phyloP scores from a whole-genome alignment of 441 rosid genomes.

The Populus tomentosa region DNA sequence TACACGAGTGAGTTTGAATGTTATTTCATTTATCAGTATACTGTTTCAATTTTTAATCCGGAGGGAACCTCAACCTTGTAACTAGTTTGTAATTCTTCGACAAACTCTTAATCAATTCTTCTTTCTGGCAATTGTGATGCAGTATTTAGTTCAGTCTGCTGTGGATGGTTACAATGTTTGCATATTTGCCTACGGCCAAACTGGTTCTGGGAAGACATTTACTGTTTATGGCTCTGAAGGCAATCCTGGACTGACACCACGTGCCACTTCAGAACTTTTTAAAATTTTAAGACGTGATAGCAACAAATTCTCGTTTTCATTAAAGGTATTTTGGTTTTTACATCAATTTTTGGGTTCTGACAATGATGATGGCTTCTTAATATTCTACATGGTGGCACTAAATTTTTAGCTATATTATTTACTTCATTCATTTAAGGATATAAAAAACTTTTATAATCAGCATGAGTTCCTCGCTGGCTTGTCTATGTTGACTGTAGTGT shows the following conservation, averaged over 20 bases:
- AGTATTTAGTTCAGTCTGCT: conserved; percentile 95
- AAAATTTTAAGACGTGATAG: conserved; percentile 65
- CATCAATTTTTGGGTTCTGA: not conserved
- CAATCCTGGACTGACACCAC: conserved; percentile 84
- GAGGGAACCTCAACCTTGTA: not conserved
- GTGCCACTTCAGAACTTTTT: conserved; percentile 81
- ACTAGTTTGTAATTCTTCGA: conserved; percentile 2
- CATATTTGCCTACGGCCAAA: conserved; percentile 98
- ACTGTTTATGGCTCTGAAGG: conserved; percentile 76
- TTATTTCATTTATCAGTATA: no score
- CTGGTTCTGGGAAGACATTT: conserved; percentile 97
- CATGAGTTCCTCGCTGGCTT: not conserved
- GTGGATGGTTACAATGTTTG: conserved; percentile 95
- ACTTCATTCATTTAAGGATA: not conserved
- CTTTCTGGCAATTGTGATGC: conserved; percentile 20
- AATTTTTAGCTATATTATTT: not conserved
- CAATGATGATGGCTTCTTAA: no score
- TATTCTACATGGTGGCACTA: not conserved
- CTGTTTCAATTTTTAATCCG: not conserved
- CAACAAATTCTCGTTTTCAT: conserved; percentile 74
- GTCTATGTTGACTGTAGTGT: not conserved
- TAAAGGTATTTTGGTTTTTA: conserved; percentile 44
- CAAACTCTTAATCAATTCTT: not conserved
- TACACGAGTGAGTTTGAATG: conserved; percentile 51
- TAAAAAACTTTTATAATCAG: not conserved